Evolutionary conservation across 2,329 filamentous ascomycete species (phyloP).

Genomic region (Cladosporium sp.): DNA sequence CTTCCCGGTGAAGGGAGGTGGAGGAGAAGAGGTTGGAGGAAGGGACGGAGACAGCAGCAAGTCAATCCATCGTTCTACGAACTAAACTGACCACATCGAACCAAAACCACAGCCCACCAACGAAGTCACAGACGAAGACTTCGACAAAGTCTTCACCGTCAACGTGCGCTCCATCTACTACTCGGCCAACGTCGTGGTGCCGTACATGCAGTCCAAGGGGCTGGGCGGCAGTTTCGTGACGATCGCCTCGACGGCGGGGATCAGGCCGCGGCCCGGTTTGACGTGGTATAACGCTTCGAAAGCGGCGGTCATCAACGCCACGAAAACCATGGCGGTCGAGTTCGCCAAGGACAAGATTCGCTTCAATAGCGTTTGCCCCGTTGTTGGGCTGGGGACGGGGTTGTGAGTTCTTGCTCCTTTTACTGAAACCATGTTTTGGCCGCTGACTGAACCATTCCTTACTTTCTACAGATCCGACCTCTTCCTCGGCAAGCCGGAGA

Average conservation of each 20-base stretch:
- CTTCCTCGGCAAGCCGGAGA: conserved; percentile 60
- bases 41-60: too few relatives aligned
- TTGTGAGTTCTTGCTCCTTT: conserved; percentile 24
- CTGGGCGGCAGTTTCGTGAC: conserved; percentile 61
- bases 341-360: conserved; percentile 69
- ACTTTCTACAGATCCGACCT: conserved; percentile 21
- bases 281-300: conserved; percentile 71
- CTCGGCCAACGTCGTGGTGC: conserved; percentile 56
- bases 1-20: background rate
- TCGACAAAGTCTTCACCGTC: conserved; percentile 62
- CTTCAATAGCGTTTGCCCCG: conserved; percentile 64
- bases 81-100: too few relatives aligned
- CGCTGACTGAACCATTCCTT: conserved; percentile 3
- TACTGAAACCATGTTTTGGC: background rate
- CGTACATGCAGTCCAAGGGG: conserved; percentile 55
- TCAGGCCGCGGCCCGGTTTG: conserved; percentile 57
- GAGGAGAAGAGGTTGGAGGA: too few relatives aligned
- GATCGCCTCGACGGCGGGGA: conserved; percentile 61
- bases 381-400: conserved; percentile 30
- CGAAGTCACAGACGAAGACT: conserved; percentile 62
- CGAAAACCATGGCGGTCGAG: conserved; percentile 66
- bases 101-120: conserved; percentile 45
- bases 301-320: conserved; percentile 57
- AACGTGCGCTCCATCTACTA: conserved; percentile 66
- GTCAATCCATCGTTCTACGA: too few relatives aligned